Conservation (phyloP, 2,329 filamentous ascomycete genomes). For the Penicillium palitans region DNA sequence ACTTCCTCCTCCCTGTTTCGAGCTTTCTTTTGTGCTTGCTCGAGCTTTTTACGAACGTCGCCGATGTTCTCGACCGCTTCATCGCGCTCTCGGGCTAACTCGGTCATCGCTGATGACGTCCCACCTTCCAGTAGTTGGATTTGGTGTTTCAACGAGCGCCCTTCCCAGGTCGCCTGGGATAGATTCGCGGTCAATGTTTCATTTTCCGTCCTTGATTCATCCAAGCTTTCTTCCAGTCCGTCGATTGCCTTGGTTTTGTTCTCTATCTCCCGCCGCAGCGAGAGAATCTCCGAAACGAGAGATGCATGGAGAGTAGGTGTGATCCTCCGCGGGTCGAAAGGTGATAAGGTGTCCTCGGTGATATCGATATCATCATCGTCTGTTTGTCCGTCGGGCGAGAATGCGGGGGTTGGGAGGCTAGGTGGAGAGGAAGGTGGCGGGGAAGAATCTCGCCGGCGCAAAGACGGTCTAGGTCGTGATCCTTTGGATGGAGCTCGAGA, state of each 20-base stretch:
- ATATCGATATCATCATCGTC: conserved; percentile 35
- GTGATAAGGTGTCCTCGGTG: conserved; percentile 66
- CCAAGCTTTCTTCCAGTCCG: conserved; percentile 72
- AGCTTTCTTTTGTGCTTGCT: conserved; percentile 73
- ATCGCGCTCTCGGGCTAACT: conserved; percentile 82
- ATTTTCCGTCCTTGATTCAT: conserved; percentile 70
- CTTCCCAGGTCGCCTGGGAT: conserved; percentile 69
- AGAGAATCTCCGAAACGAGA: conserved; percentile 89
- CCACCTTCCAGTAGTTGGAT: conserved; percentile 84
- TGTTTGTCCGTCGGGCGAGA: conserved; percentile 39
- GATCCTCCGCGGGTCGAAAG: conserved; percentile 86
- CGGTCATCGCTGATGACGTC: conserved; percentile 78
- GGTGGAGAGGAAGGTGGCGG: conserved; percentile 64
- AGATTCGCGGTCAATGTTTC: conserved; percentile 67
- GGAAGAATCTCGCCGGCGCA: conserved; percentile 66
- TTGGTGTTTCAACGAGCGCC: conserved; percentile 77
- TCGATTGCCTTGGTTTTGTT: conserved; percentile 86
- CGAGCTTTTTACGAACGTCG: conserved; percentile 76
- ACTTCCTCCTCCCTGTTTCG: conserved; percentile 81
- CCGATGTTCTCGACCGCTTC: conserved; percentile 70
- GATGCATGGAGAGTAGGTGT: conserved; percentile 94
- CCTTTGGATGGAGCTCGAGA: conserved; percentile 20
- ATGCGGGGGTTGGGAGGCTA: conserved; percentile 50
- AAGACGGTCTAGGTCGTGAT: conserved; percentile 60
- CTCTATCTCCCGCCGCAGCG: conserved; percentile 83